Base-by-base conservation (phyloP, 1,284 basidiomycete genomes). In the Exobasidium rhododendri region DNA sequence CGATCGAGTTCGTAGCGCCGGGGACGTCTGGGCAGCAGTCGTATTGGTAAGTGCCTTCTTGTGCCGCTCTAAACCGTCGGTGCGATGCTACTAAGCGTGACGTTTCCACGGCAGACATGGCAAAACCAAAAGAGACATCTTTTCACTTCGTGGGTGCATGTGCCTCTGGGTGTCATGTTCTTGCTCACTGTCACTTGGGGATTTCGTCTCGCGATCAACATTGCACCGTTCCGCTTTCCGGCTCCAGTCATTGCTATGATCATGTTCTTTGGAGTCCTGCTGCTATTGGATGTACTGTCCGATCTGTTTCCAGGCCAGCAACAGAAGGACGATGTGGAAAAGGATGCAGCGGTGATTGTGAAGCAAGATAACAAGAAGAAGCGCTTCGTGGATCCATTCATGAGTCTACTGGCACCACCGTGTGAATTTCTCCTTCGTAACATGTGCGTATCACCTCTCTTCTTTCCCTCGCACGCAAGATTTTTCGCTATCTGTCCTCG, bases 341-440 rank as follows among this genome's bases (percentile, higher is more conserved):
- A 40, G 35, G 35, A 40, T 40, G n/a, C 17, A 13, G 35, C 35
- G 10, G 35, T 40, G 17, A 7, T 17, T 10, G 20, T 46, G 26
- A 32, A 51, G 30, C 13, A 35, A 32, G 26, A 7, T 2, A 24
- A 17, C 5, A 31, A 46, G n/a, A 28, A 56, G 10, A 55, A 56
- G 44, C 47, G 64, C 17, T 66, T 68, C 54, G 31, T 68, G 52
- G 64, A 66, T 2, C 66, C 66, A 6, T 10, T 66, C 28, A 61
- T 68, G 64, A 49, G 28, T 22, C 10, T 73, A 14, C 43, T 75
- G 4, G 74, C 70, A 35, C 70, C 74, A 7, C 74, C 74, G 11
- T 73, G 68, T 46, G 73, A 74, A 46, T 75, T 75, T 31, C 67
- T 67, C 24, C 55, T 75, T 26, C 60, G 72, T 0, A 74, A 74